phyloP scores from a whole-genome alignment of 768 basidiomycete species.

The Suillus weaverae region DNA sequence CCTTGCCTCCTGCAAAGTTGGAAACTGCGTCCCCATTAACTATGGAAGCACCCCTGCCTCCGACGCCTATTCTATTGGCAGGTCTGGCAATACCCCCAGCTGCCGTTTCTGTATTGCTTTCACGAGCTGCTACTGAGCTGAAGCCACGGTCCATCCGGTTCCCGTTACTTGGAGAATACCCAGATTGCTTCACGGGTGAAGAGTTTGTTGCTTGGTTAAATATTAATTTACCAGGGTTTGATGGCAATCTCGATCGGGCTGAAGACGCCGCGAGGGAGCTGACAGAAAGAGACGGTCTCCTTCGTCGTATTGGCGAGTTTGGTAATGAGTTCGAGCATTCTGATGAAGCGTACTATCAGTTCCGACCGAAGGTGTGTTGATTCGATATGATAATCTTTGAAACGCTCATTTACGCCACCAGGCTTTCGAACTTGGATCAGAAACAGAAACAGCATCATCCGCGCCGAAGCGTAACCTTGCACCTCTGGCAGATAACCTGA shows the following conservation, averaged over 20 bases:
- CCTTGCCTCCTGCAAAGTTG: conserved; percentile 46
- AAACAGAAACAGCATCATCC: conserved; percentile 23
- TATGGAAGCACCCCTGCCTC: conserved; percentile 40
- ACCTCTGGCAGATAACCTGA: conserved; percentile 52
- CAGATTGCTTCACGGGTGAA: conserved; percentile 85
- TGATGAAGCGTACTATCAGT: conserved; percentile 83
- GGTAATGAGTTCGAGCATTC: conserved; percentile 79
- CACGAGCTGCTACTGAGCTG: conserved; percentile 71
- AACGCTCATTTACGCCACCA: conserved; percentile 20
- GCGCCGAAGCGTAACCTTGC: conserved; percentile 34
- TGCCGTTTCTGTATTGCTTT: conserved; percentile 67
- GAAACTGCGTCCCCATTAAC: conserved; percentile 38
- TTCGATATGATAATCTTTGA: background rate
- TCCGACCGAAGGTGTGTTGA: conserved; percentile 66
- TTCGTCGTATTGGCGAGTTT: conserved; percentile 77
- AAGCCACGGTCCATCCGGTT: conserved; percentile 70
- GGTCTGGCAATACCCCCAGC: conserved; percentile 68
- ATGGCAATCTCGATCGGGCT: conserved; percentile 73
- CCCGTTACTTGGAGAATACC: conserved; percentile 81
- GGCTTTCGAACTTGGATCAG: conserved; percentile 32
- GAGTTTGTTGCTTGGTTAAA: conserved; percentile 87
- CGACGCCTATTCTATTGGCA: conserved; percentile 67
- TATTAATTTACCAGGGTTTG: conserved; percentile 74
- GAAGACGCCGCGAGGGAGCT: conserved; percentile 66
- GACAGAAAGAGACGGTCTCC: conserved; percentile 51